Base-by-base conservation (phyloP, 257 asterid genomes). In the Fraxinus americana region DNA sequence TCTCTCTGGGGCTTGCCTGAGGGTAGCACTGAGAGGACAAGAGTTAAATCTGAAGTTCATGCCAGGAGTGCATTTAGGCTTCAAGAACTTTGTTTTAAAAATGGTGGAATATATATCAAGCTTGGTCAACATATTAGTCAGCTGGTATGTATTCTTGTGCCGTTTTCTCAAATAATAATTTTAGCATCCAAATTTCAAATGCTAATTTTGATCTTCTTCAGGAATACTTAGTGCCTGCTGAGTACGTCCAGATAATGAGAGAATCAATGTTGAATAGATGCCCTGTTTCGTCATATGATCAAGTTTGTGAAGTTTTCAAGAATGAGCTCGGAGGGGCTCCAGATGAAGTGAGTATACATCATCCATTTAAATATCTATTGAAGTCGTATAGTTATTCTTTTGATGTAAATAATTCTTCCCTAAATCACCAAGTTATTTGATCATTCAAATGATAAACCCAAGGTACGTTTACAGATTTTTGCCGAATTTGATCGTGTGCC, bases 41-140 rank as follows among this genome's bases (percentile, higher is more conserved):
- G 81, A 85, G 85, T 72, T 80, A 92, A 89, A 80, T 96, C 77
- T 63, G 99, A 93, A 85, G 98, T 89, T 86, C 99, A 96, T 83
- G 57, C 88, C 75, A 92, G 98, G 84, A 85, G 97, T 86, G 98
- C 99, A 39, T 78, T 30, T 70, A 90, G 82, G 81, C 98, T 96
- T 83, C 93, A 89, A 81, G 97, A 96, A 69, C 98, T 96, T 82
- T 96, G 97, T 88, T 96, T 92, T 78, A 91, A 9, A 82, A 96
- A 96, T 83, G 99, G 98, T 43, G 99, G 99, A 76, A 91, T 96
- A 78, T 96, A 96, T 84, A 96, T 96, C 87, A 96, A 96, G 88
- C 93, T 96, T 75, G 97, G 98, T 76, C 98, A 96, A 82, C 98
- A 93, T 85, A 78, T 96, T 79, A 85, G 97, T 85, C 98, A 96